A percentile compares a stretch with the other conserved stretches of the same genome.
Conservation (phyloP, 2,329 filamentous ascomycete species). For the Thermoascus crustaceus region DNA sequence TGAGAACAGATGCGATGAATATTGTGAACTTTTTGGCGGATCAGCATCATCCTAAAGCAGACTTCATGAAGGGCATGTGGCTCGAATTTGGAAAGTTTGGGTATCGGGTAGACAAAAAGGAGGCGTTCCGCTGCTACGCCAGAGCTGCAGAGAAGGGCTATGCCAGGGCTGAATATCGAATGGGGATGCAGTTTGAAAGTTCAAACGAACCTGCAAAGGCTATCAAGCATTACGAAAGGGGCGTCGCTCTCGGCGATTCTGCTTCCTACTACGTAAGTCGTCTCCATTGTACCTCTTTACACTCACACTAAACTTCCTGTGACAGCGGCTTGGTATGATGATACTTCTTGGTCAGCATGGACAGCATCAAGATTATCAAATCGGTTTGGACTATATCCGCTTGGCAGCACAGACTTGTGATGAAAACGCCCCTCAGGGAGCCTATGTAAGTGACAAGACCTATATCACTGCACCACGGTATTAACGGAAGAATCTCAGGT, state of each 20-base stretch:
- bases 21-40: slow-evolving; percentile 84
- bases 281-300: slow-evolving; percentile 4
- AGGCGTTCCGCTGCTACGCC: slow-evolving; percentile 81
- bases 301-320: slow-evolving; percentile 9
- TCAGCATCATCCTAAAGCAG: slow-evolving; percentile 85
- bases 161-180: slow-evolving; percentile 84
- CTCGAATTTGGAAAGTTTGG: slow-evolving; percentile 96
- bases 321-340: slow-evolving; percentile 91
- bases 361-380: slow-evolving; percentile 69
- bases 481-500: slow-evolving; percentile 39
- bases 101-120: slow-evolving; percentile 81
- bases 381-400: slow-evolving; percentile 73
- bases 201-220: slow-evolving; percentile 89
- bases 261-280: slow-evolving; percentile 61
- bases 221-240: slow-evolving; percentile 79
- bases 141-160: slow-evolving; percentile 80
- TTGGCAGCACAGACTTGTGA: slow-evolving; percentile 79
- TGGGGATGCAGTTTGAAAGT: slow-evolving; percentile 97
- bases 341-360: slow-evolving; percentile 88
- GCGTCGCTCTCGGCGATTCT: slow-evolving; percentile 73
- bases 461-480: too few relatives aligned
- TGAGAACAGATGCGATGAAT: slow-evolving; percentile 81
- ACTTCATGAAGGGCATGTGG: slow-evolving; percentile 95
- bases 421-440: slow-evolving; percentile 92
- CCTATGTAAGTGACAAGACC: slow-evolving; percentile 51